Conservation (phyloP, 2,329 filamentous ascomycete genomes). For the Raffaelea ambrosiae region DNA sequence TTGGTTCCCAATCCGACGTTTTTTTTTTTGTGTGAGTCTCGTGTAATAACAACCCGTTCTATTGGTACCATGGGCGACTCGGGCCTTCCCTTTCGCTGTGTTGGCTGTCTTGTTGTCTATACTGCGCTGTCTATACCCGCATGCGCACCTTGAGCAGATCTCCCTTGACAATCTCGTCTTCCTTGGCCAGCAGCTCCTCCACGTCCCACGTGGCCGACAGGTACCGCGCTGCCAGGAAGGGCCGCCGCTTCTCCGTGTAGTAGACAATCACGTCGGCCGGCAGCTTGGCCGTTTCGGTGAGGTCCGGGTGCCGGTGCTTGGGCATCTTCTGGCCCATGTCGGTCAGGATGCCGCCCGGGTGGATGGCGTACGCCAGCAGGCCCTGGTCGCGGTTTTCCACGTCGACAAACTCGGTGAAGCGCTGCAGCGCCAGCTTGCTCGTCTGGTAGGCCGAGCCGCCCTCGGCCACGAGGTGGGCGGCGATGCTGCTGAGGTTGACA, state of each 20-base stretch:
- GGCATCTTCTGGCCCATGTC: conserved; percentile 30
- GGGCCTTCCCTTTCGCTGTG: too few species aligned
- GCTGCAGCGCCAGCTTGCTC: conserved; percentile 33
- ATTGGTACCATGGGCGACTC: too few species aligned
- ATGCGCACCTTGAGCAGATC: conserved; percentile 14
- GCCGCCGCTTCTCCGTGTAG: conserved; percentile 12
- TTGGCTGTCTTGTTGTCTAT: too few species aligned
- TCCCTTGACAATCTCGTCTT: conserved; percentile 12
- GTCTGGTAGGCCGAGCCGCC: conserved; percentile 36
- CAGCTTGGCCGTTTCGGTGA: conserved; percentile 15
- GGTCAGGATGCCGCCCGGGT: conserved; percentile 37
- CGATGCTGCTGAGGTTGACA: conserved; percentile 30
- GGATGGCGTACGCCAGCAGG: conserved; percentile 30
- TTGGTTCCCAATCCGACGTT: too few species aligned
- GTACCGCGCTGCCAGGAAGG: conserved; percentile 16
- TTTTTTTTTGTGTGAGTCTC: too few species aligned
- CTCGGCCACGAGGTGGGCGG: conserved; percentile 22
- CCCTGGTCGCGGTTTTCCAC: conserved; percentile 33
- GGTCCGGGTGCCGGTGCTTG: conserved; percentile 7
- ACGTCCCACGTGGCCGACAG: conserved; percentile 16
- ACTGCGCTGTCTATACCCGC: conserved; percentile 5
- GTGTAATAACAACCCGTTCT: too few species aligned
- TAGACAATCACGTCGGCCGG: conserved; percentile 16
- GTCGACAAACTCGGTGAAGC: conserved; percentile 34
- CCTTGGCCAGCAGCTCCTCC: conserved; percentile 14